Conservation (phyloP, 2,329 filamentous ascomycete genomes). For the Fusarium graminum region DNA sequence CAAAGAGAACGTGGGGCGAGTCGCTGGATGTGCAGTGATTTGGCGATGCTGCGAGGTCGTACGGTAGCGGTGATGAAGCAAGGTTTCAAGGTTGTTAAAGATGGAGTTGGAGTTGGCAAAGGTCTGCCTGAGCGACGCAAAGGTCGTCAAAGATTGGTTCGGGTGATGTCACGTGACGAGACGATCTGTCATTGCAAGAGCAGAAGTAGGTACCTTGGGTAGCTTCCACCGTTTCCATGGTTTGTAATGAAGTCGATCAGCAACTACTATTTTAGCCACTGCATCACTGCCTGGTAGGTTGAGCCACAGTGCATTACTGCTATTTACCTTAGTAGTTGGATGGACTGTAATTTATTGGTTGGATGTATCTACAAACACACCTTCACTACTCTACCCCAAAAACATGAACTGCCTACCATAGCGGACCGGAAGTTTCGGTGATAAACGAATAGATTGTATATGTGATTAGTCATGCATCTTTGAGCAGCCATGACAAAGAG, state of each 20-base stretch:
- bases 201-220: not conserved
- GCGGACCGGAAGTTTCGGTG: constrained; percentile 43
- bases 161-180: constrained; percentile 47
- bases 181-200: constrained; percentile 20
- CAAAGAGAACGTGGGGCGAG: constrained; percentile 10
- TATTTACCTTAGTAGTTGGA: not conserved
- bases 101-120: constrained; percentile 48
- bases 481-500: not conserved
- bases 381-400: constrained; percentile 14
- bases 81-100: constrained; percentile 41
- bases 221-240: constrained; percentile 6
- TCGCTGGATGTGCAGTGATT: constrained; percentile 33
- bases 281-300: not conserved
- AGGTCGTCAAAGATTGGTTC: constrained; percentile 50
- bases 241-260: constrained; percentile 30
- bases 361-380: too few species aligned
- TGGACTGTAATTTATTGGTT: constrained; percentile 14
- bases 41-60: constrained; percentile 36
- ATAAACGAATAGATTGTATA: constrained; percentile 7
- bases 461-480: constrained; percentile 33
- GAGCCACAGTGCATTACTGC: not conserved
- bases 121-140: constrained; percentile 46
- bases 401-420: constrained; percentile 14
- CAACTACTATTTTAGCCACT: not conserved
- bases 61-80: constrained; percentile 38